Conservation (phyloP, 2,329 filamentous ascomycete species). For the Fusarium coffeatum region DNA sequence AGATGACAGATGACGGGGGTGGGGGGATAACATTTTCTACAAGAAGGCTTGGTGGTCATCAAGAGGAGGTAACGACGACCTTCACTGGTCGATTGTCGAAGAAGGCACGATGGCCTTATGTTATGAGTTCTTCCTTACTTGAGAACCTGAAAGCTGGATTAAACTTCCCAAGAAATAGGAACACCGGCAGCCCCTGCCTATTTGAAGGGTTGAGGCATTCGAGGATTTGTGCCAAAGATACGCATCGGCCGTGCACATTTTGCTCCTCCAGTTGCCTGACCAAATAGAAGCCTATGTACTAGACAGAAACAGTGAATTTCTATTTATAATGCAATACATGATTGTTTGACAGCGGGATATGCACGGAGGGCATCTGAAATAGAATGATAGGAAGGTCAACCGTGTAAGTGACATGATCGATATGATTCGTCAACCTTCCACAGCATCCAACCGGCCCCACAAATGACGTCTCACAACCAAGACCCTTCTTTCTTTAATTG, state of each 20-base stretch:
- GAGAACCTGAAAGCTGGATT: not conserved
- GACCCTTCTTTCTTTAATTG: constrained; percentile 22
- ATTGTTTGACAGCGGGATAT: not conserved
- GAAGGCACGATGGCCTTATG: not conserved
- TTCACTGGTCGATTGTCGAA: not conserved
- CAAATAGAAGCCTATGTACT: not conserved
- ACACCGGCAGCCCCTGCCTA: not conserved
- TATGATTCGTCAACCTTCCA: constrained; percentile 37
- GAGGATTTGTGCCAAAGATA: not conserved
- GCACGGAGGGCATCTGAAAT: not conserved
- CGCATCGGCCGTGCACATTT: not conserved
- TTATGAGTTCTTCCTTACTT: not conserved
- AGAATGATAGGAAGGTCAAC: not conserved
- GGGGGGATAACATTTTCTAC: not conserved
- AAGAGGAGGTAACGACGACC: not conserved
- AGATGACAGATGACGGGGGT: not conserved
- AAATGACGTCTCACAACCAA: constrained; percentile 40
- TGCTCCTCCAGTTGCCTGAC: not conserved
- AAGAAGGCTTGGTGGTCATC: not conserved
- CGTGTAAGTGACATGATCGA: constrained; percentile 30
- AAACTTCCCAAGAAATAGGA: not conserved
- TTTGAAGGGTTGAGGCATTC: not conserved
- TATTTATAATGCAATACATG: not conserved
- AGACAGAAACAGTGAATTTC: not conserved
- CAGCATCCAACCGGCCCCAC: constrained; percentile 10